Conservation (phyloP, 208 protist genomes). For the Trypanosoma theileri region DNA sequence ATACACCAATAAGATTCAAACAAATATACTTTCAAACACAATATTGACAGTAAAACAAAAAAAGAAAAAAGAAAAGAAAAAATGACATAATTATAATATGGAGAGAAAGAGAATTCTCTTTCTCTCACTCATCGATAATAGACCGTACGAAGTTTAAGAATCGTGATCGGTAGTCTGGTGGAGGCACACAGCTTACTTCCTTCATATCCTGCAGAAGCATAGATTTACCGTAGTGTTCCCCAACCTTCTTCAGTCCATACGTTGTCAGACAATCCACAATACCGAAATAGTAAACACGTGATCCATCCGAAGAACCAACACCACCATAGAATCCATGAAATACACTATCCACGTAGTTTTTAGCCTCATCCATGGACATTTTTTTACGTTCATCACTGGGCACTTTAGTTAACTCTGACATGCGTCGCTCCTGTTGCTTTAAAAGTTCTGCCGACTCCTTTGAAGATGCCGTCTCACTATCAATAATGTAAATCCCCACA, state of each 20-base stretch:
- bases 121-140: conserved; percentile 16
- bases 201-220: conserved; percentile 29
- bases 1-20: too few species aligned
- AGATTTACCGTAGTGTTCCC: conserved; percentile 34
- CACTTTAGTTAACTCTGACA: not conserved
- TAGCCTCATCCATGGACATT: not conserved
- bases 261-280: conserved; percentile 37
- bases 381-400: not conserved
- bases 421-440: not conserved
- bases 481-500: conserved; percentile 33
- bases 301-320: conserved; percentile 23
- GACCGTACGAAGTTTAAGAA: conserved; percentile 30
- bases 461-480: not conserved
- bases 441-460: conserved; percentile 9
- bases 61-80: too few species aligned
- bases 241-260: conserved; percentile 34
- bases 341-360: conserved; percentile 6
- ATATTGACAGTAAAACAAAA: too few species aligned
- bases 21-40: too few species aligned
- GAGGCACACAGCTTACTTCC: conserved; percentile 34
- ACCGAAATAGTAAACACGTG: conserved; percentile 37
- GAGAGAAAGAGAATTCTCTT: too few species aligned
- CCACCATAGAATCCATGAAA: conserved; percentile 32
- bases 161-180: conserved; percentile 27
- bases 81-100: too few species aligned